These are phyloP conservation scores for Xylariaceae sp. DNA, from an alignment of 2,329 filamentous ascomycete species.

Conservation along the genomic window DNA sequence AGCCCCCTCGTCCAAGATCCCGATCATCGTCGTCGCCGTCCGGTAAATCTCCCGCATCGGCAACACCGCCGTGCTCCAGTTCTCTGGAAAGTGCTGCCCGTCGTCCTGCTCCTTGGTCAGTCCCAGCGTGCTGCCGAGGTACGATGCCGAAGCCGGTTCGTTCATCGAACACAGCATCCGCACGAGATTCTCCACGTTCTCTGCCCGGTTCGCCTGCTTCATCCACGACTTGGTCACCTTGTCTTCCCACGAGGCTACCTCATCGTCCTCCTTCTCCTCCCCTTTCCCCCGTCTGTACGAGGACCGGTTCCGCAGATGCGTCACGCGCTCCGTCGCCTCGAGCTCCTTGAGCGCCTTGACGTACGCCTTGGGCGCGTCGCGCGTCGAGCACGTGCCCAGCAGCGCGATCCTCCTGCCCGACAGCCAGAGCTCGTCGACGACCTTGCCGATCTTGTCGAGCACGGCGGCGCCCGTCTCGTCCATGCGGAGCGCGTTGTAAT, in stretches of 20 bases:
- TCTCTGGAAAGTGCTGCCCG: slow-evolving; percentile 10
- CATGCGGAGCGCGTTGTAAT: slow-evolving; percentile 72
- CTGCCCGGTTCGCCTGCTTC: slow-evolving; percentile 18
- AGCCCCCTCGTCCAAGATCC: slow-evolving; percentile 13
- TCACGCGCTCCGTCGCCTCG: slow-evolving; percentile 34
- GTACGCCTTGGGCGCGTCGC: slow-evolving; percentile 43
- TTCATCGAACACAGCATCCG: slow-evolving; percentile 22
- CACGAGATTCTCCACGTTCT: slow-evolving; percentile 28
- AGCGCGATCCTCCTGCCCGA: slow-evolving; percentile 69
- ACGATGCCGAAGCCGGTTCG: not conserved
- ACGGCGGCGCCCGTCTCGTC: slow-evolving; percentile 63
- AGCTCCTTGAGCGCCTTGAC: slow-evolving; percentile 35
- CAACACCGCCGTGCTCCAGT: slow-evolving; percentile 17
- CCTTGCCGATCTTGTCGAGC: slow-evolving; percentile 61
- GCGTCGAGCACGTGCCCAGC: slow-evolving; percentile 67
- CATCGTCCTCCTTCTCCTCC: not conserved
- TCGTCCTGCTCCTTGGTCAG: slow-evolving; percentile 7
- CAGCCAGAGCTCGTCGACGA: slow-evolving; percentile 66
- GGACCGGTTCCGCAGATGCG: slow-evolving; percentile 16
- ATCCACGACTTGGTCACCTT: no score
- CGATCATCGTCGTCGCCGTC: slow-evolving; percentile 27
- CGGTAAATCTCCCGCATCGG: slow-evolving; percentile 25
- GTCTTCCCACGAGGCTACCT: slow-evolving; percentile 12
- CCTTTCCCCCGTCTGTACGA: not conserved
- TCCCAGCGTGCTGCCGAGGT: slow-evolving; percentile 14